These are phyloP conservation scores for Zizania latifolia DNA, from an alignment of 176 grass and related monocot species.

Conservation along the genomic window DNA sequence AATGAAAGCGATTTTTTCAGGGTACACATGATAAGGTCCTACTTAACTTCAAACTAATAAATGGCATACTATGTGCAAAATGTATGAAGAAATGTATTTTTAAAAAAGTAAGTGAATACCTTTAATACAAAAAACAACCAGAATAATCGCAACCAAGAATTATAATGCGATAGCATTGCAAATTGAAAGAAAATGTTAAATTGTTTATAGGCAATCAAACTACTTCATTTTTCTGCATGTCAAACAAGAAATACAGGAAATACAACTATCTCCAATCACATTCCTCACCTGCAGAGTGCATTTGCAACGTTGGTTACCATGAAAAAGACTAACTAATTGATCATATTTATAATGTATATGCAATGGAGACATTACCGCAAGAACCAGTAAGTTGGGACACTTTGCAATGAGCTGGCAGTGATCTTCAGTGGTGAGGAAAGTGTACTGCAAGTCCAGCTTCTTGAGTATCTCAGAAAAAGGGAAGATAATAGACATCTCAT, in stretches of 20 bases:
- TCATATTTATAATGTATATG: too few relatives aligned
- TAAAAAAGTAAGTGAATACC: not conserved
- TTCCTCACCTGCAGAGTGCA: conserved; percentile 50
- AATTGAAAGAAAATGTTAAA: too few relatives aligned
- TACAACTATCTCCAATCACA: conserved; percentile 87
- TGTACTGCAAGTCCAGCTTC: conserved; percentile 82
- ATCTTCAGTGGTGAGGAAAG: conserved; percentile 77
- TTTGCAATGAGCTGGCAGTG: conserved; percentile 73
- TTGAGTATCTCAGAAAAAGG: conserved; percentile 60
- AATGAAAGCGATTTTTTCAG: not conserved
- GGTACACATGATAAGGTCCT: not conserved
- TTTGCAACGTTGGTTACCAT: not conserved
- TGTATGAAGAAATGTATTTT: not conserved
- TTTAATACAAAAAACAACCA: too few relatives aligned
- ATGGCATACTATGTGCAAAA: not conserved
- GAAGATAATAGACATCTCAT: conserved; percentile 51
- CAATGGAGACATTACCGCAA: too few relatives aligned
- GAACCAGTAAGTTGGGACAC: too few relatives aligned
- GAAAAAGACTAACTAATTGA: not conserved
- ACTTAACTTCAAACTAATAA: not conserved
- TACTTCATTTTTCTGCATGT: too few relatives aligned
- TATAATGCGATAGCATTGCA: too few relatives aligned
- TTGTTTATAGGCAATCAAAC: too few relatives aligned
- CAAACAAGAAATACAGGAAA: too few relatives aligned
- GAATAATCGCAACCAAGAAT: too few relatives aligned